Evolutionary conservation across 257 asterid genomes (phyloP).

Genomic region (Phtheirospermum japonicum): DNA sequence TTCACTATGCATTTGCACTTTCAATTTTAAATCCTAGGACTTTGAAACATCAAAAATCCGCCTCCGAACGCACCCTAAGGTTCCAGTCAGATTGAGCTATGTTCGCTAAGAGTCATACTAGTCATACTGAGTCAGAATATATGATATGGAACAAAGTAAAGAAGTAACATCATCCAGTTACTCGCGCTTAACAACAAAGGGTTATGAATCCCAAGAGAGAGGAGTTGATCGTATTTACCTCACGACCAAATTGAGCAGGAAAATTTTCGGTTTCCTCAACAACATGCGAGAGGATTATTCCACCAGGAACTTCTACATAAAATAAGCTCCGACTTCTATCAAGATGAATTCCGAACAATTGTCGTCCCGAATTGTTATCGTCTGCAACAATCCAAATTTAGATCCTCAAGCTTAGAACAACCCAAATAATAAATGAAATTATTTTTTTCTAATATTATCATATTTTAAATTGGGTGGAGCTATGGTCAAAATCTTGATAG

Average conservation of each 20-base stretch:
- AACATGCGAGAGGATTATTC: slow-evolving; percentile 59
- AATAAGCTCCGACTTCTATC: slow-evolving; percentile 66
- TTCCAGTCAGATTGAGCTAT: neutral
- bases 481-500: slow-evolving; percentile 20
- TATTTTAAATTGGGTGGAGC: neutral
- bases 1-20: no score
- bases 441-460: neutral
- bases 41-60: no score
- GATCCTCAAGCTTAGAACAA: no score
- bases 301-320: slow-evolving; percentile 91
- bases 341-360: slow-evolving; percentile 47
- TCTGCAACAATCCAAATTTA: slow-evolving; percentile 56
- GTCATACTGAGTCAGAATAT: neutral
- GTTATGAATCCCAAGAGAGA: slow-evolving; percentile 3
- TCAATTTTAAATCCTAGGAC: no score
- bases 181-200: neutral
- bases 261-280: slow-evolving; percentile 79
- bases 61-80: neutral
- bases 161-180: slow-evolving; percentile 1
- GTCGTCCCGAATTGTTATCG: slow-evolving; percentile 49
- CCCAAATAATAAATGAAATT: slow-evolving; percentile 9
- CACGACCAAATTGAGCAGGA: slow-evolving; percentile 95
- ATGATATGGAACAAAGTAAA: neutral
- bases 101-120: neutral
- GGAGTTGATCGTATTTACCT: slow-evolving; percentile 44